phyloP scores from a whole-genome alignment of 2,329 filamentous ascomycete species.

The Claviceps fusiformis region DNA sequence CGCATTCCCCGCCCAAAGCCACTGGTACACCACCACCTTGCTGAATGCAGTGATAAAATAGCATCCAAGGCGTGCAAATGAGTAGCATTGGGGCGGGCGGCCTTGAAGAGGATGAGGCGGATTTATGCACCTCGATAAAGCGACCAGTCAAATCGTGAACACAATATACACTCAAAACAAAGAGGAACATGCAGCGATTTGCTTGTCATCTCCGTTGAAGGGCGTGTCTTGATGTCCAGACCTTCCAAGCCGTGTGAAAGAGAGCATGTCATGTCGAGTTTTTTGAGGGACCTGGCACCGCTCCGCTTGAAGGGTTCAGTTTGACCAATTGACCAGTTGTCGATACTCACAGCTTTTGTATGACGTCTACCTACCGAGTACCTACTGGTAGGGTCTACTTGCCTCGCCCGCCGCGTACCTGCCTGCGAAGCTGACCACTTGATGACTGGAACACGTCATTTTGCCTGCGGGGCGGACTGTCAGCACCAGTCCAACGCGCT shows the following conservation, averaged over 20 bases:
- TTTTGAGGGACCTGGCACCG: neutral
- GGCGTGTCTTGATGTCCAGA: neutral
- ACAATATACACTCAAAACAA: neutral
- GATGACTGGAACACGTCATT: neutral
- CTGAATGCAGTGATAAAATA: neutral
- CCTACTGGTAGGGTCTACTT: neutral
- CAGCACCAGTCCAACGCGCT: neutral
- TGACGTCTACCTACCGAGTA: neutral
- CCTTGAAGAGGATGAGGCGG: too few species aligned
- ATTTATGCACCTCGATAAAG: neutral
- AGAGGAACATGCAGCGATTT: too few species aligned
- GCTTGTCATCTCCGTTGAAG: neutral
- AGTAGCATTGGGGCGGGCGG: neutral
- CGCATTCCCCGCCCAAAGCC: neutral
- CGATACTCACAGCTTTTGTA: neutral
- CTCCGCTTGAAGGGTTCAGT: neutral
- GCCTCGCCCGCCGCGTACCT: neutral
- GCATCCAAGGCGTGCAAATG: neutral
- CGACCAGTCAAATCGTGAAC: neutral
- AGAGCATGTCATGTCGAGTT: too few species aligned
- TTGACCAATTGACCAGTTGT: neutral
- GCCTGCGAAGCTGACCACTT: neutral
- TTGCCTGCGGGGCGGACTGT: neutral
- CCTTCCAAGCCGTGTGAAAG: neutral
- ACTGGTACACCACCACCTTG: neutral